Conservation (phyloP, 768 basidiomycete genomes). For the Suillus tomentosus region DNA sequence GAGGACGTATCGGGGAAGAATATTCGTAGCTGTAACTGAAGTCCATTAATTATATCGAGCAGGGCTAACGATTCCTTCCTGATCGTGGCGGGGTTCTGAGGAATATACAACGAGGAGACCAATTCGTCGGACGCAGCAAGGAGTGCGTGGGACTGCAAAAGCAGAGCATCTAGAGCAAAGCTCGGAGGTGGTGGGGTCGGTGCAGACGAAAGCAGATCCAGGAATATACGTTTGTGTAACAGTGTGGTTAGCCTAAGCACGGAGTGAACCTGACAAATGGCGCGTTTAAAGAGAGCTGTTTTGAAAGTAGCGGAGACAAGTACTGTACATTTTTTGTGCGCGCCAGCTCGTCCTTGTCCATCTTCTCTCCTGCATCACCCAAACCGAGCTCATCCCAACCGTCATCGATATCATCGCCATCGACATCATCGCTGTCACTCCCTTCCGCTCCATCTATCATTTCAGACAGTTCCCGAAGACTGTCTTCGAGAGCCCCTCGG, state of each 20-base stretch:
- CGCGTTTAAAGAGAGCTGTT: constrained; percentile 10
- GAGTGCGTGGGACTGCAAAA: constrained; percentile 50
- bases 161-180: constrained; percentile 51
- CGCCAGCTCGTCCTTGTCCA: constrained; percentile 53
- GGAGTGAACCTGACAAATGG: constrained; percentile 49
- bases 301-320: constrained; percentile 7
- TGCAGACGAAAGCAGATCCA: constrained; percentile 47
- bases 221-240: constrained; percentile 61
- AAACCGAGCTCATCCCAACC: constrained; percentile 65
- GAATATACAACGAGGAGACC: constrained; percentile 63
- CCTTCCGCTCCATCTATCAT: constrained; percentile 47
- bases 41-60: constrained; percentile 35
- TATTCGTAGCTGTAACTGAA: constrained; percentile 34
- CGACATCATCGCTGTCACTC: constrained; percentile 31
- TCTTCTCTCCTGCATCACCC: constrained; percentile 45
- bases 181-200: constrained; percentile 27
- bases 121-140: constrained; percentile 65
- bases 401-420: constrained; percentile 37
- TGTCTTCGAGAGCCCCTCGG: constrained; percentile 61
- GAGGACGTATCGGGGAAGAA: constrained; percentile 27
- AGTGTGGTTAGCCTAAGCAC: constrained; percentile 60
- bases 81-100: constrained; percentile 54
- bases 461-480: constrained; percentile 54
- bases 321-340: constrained; percentile 58
- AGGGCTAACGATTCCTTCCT: constrained; percentile 41